Conservation (phyloP, 306 rosid species). For the Vicia faba region DNA sequence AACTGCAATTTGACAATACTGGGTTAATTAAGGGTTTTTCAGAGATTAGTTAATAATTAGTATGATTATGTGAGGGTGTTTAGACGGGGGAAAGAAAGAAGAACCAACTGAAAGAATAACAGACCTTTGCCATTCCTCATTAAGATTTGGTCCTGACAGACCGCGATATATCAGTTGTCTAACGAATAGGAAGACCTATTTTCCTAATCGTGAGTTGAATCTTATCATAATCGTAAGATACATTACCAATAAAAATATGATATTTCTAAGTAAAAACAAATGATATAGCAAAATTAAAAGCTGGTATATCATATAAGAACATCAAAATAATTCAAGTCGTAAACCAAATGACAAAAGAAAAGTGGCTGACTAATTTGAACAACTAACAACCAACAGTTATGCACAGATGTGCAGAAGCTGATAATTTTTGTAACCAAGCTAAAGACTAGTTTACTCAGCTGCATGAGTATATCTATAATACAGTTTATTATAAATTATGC, state of each 20-base stretch:
- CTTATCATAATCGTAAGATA: too few species aligned
- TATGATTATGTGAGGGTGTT: not conserved
- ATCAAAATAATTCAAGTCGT: too few species aligned
- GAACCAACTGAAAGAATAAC: not conserved
- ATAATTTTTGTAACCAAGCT: not conserved
- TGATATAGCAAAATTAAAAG: too few species aligned
- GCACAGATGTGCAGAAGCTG: not conserved
- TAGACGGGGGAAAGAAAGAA: not conserved
- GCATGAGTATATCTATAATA: not conserved
- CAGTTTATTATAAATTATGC: conserved; percentile 6
- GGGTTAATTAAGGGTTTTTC: not conserved
- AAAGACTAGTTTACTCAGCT: not conserved
- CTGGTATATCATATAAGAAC: too few species aligned
- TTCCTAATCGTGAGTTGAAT: too few species aligned
- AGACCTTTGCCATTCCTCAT: not conserved
- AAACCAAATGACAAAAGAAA: too few species aligned
- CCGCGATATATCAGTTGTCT: not conserved
- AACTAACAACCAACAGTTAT: not conserved
- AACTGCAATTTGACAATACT: too few species aligned
- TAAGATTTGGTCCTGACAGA: conserved; percentile 1
- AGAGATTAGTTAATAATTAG: not conserved
- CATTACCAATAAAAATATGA: too few species aligned
- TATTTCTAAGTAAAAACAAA: too few species aligned
- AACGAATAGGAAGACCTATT: too few species aligned
- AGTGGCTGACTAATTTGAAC: not conserved